Conservation (phyloP, 2,329 filamentous ascomycete genomes). For the Diaporthe caulivora region DNA sequence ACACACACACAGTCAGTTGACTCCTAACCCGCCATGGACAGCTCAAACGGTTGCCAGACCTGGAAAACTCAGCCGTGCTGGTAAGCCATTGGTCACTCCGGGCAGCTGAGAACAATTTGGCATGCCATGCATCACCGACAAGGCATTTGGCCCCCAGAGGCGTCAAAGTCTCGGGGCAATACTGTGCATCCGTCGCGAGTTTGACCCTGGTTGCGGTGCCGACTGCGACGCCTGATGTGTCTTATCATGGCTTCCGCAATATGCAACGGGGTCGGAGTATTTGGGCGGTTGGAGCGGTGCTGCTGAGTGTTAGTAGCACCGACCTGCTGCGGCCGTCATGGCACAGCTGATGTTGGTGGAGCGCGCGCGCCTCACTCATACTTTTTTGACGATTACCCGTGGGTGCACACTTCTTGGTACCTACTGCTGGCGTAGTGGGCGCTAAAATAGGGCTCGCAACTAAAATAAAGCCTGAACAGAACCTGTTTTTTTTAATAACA, state of each 20-base stretch:
- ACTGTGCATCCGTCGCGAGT: not conserved
- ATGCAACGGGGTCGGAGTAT: conserved; percentile 15
- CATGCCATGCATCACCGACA: not conserved
- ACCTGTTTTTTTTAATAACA: no score
- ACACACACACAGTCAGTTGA: conserved; percentile 1
- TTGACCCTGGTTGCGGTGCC: conserved; percentile 4
- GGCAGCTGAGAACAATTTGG: conserved; percentile 16
- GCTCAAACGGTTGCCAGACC: not conserved
- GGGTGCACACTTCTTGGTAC: no score
- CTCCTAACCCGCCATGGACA: not conserved
- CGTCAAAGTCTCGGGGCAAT: not conserved
- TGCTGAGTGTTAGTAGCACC: conserved; percentile 9
- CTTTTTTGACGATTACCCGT: conserved; percentile 7
- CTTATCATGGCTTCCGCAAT: conserved; percentile 15
- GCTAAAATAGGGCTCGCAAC: no score
- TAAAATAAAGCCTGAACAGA: no score
- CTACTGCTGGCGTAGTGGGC: no score
- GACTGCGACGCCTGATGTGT: not conserved
- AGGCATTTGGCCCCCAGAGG: not conserved
- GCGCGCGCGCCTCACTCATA: conserved; percentile 26
- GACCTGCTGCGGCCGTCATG: conserved; percentile 23
- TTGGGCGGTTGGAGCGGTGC: not conserved
- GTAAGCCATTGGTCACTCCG: not conserved
- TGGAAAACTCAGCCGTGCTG: not conserved
- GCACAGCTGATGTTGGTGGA: conserved; percentile 15